A percentile compares a stretch with the other conserved stretches of the same genome.
These are phyloP conservation scores for Lachancea mirantina DNA, from an alignment of 805 yeast species.

Conservation along the genomic window DNA sequence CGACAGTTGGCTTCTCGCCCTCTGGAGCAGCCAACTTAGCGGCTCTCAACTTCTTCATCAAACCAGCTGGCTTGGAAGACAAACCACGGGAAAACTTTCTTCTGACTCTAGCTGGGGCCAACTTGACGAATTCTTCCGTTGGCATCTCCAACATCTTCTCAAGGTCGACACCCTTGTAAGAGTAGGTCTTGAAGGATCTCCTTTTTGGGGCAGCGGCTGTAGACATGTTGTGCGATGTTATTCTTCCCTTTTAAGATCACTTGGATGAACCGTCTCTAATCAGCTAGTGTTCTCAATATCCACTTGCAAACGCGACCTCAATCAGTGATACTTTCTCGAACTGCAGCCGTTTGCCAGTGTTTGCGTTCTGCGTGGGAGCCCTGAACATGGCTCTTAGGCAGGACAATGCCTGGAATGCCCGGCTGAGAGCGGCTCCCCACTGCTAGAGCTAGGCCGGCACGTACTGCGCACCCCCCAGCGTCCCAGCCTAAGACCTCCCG, in stretches of 20 bases:
- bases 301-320: too few relatives aligned
- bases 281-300: neutral
- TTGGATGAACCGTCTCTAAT: neutral
- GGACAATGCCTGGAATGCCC: too few relatives aligned
- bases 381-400: too few relatives aligned
- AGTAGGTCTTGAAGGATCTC: slow-evolving; percentile 93
- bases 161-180: slow-evolving; percentile 98
- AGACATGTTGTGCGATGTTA: slow-evolving; percentile 18
- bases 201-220: slow-evolving; percentile 48
- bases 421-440: too few relatives aligned
- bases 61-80: slow-evolving; percentile 89
- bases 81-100: slow-evolving; percentile 99
- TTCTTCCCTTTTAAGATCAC: slow-evolving; percentile 1
- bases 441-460: too few relatives aligned
- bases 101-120: slow-evolving; percentile 98
- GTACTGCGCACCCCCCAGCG: too few relatives aligned
- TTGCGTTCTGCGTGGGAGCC: neutral
- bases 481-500: too few relatives aligned
- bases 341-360: neutral
- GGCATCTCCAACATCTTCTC: slow-evolving; percentile 87
- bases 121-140: slow-evolving; percentile 94
- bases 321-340: neutral
- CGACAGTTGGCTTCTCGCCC: slow-evolving; percentile 95
- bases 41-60: slow-evolving; percentile 95
- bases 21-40: slow-evolving; percentile 86